These are phyloP conservation scores for Aspergillus texensis DNA, from an alignment of 2,329 filamentous ascomycete genomes.

Conservation along the genomic window DNA sequence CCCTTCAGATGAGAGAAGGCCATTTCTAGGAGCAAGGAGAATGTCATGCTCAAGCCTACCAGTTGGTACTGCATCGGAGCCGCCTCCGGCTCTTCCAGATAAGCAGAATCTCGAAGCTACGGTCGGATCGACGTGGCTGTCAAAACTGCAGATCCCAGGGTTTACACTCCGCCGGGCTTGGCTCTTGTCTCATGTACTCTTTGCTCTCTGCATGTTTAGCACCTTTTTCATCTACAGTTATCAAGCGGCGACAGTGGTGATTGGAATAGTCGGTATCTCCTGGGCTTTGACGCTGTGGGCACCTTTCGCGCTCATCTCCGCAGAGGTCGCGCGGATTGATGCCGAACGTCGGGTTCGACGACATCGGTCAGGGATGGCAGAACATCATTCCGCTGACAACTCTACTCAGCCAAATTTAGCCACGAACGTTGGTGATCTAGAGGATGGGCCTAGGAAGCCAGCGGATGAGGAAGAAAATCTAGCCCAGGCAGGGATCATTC, in stretches of 20 bases:
- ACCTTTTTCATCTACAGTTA: constrained; percentile 78
- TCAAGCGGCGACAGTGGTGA: constrained; percentile 71
- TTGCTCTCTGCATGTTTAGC: constrained; percentile 77
- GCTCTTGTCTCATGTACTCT: constrained; percentile 83
- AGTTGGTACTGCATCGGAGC: constrained; percentile 34
- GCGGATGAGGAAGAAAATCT: constrained; percentile 52
- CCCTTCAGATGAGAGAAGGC: constrained; percentile 21
- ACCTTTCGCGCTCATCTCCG: constrained; percentile 91
- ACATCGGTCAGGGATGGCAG: constrained; percentile 37
- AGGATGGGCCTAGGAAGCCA: constrained; percentile 32
- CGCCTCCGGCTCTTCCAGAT: constrained; percentile 27
- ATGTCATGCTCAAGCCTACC: constrained; percentile 37
- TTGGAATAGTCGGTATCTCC: constrained; percentile 81
- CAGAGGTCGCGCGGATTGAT: constrained; percentile 84
- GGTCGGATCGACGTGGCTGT: constrained; percentile 48
- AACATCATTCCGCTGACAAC: constrained; percentile 9
- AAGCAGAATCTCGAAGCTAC: constrained; percentile 12
- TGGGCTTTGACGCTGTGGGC: constrained; percentile 96
- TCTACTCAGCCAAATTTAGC: background rate
- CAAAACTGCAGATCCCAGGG: constrained; percentile 72
- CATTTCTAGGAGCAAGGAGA: constrained; percentile 23
- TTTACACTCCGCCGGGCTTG: constrained; percentile 87
- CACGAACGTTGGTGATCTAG: constrained; percentile 22
- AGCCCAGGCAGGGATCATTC: constrained; percentile 83
- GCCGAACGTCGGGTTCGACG: constrained; percentile 60